phyloP scores from a whole-genome alignment of 352 stramenopile genomes.

The Aphanomyces invadans region DNA sequence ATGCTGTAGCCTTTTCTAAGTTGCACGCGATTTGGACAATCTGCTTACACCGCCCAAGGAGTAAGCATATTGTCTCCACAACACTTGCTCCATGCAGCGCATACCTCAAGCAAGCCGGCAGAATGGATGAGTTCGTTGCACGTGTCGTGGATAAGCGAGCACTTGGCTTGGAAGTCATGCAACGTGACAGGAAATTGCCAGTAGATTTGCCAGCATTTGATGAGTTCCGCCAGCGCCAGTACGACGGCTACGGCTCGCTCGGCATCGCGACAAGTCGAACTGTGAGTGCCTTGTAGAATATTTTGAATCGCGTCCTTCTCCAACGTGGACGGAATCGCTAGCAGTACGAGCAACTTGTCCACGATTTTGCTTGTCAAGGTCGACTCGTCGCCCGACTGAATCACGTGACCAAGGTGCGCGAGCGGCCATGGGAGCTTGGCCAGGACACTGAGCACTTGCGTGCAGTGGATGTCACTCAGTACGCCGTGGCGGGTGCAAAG shows the following conservation, averaged over 20 bases:
- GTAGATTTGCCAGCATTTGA: constrained; percentile 4
- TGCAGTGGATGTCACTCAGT: background rate
- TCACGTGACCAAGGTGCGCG: background rate
- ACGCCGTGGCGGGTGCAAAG: background rate
- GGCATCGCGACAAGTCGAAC: background rate
- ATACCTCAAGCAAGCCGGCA: constrained; percentile 35
- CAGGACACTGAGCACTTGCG: background rate
- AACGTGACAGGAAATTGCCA: constrained; percentile 50
- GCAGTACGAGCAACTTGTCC: constrained; percentile 2
- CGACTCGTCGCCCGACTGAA: background rate
- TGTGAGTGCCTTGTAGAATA: background rate
- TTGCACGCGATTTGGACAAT: background rate
- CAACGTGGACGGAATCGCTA: background rate
- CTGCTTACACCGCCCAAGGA: no score
- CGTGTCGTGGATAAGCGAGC: constrained; percentile 48
- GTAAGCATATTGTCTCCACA: no score
- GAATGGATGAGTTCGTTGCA: constrained; percentile 56
- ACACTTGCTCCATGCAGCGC: background rate
- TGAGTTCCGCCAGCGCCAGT: background rate
- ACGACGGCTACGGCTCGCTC: background rate
- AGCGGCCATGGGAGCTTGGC: background rate
- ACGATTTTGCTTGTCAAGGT: constrained; percentile 4
- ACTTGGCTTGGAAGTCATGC: constrained; percentile 56
- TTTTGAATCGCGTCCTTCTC: background rate
- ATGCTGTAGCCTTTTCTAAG: background rate